Percentiles rank a stretch among this genome's conserved stretches.
phyloP scores from a whole-genome alignment of 2,329 filamentous ascomycete species.

The Penicillium sp. region DNA sequence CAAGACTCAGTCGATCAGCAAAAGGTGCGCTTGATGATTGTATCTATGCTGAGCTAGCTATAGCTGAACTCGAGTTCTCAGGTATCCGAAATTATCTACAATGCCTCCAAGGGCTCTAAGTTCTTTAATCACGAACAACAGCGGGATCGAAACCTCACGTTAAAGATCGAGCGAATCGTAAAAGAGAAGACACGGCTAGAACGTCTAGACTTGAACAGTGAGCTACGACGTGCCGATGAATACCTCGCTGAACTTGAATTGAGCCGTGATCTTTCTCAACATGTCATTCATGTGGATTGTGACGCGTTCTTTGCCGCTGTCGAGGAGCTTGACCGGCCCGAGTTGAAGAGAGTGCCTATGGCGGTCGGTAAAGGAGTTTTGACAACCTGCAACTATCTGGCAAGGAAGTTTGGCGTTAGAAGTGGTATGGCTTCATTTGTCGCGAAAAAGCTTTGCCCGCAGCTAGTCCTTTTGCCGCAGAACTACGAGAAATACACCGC shows the following conservation, averaged over 20 bases:
- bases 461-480: conserved; percentile 69
- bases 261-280: conserved; percentile 69
- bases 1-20: conserved; percentile 88
- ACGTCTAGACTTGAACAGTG: conserved; percentile 61
- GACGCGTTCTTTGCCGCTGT: conserved; percentile 97
- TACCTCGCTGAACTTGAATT: conserved; percentile 71
- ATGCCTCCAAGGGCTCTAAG: conserved; percentile 90
- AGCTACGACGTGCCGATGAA: conserved; percentile 69
- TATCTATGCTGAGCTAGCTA: not conserved
- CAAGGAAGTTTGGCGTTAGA: conserved; percentile 78
- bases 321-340: conserved; percentile 72
- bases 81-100: conserved; percentile 95
- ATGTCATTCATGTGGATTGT: conserved; percentile 86
- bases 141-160: conserved; percentile 70
- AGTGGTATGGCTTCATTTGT: conserved; percentile 96
- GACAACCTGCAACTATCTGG: conserved; percentile 76
- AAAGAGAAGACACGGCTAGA: conserved; percentile 67
- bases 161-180: conserved; percentile 74
- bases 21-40: conserved; percentile 48
- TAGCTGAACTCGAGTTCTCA: conserved; percentile 24
- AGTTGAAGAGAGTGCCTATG: conserved; percentile 78
- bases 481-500: conserved; percentile 86
- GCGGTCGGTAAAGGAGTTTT: conserved; percentile 71
- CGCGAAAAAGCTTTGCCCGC: conserved; percentile 83
- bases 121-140: conserved; percentile 87